Conservation (phyloP, 257 asterid species). For the Eucommia ulmoides region DNA sequence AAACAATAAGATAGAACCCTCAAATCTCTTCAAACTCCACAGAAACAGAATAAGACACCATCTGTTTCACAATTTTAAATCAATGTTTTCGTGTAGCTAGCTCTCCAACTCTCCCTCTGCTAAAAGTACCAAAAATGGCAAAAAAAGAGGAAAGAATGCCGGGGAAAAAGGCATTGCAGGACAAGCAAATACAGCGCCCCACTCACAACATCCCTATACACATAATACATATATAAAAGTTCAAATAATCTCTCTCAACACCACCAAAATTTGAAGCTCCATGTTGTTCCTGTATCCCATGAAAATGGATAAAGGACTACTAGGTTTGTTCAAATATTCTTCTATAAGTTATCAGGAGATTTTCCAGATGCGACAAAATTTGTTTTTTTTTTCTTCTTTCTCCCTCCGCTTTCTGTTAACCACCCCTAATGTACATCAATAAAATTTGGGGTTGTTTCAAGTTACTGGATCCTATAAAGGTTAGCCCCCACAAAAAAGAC, state of each 20-base stretch:
- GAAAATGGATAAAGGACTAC: too few relatives aligned
- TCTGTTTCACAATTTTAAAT: neutral
- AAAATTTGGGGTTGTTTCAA: constrained; percentile 42
- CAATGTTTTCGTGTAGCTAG: too few relatives aligned
- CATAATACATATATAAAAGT: too few relatives aligned
- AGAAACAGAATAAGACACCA: neutral
- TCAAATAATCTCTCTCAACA: too few relatives aligned
- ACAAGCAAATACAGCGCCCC: constrained; percentile 16
- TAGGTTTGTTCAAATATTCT: constrained; percentile 24
- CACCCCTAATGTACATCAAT: constrained; percentile 55
- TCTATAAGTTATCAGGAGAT: constrained; percentile 20
- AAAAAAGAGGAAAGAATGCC: constrained; percentile 20
- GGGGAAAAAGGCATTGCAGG: constrained; percentile 22
- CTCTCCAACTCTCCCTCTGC: too few relatives aligned
- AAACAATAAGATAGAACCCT: too few relatives aligned
- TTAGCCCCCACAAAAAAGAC: constrained; percentile 36
- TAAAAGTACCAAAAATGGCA: too few relatives aligned
- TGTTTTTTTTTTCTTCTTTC: constrained; percentile 23
- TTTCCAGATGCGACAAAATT: constrained; percentile 23
- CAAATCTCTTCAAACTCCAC: neutral
- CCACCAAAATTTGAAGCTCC: constrained; percentile 71
- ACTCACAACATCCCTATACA: too few relatives aligned
- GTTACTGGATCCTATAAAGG: constrained; percentile 40
- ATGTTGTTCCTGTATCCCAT: constrained; percentile 26
- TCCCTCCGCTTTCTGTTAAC: neutral